Percentiles rank a stretch among this genome's conserved stretches.
Conservation (phyloP, 495 filamentous ascomycete species). For the Penicillium arizonense region DNA sequence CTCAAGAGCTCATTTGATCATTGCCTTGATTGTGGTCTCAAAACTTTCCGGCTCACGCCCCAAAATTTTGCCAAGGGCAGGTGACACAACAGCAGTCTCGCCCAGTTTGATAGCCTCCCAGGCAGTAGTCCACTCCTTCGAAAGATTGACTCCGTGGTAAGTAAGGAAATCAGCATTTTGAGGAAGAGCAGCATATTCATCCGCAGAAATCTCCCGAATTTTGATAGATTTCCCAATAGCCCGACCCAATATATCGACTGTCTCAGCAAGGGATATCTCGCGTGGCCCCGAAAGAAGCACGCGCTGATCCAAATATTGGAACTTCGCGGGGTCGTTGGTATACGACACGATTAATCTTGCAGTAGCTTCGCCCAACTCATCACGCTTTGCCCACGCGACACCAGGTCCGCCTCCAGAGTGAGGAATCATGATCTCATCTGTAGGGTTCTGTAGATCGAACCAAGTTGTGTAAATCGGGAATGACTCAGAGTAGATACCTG, state of each 20-base stretch:
- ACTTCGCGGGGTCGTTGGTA: constrained; percentile 10
- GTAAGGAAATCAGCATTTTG: constrained; percentile 29
- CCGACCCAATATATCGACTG: constrained; percentile 33
- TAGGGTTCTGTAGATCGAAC: constrained; percentile 39
- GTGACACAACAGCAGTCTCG: constrained; percentile 36
- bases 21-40: constrained; percentile 24
- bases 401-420: constrained; percentile 46
- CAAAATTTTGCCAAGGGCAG: constrained; percentile 31
- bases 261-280: constrained; percentile 38
- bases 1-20: constrained; percentile 4
- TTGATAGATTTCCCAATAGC: constrained; percentile 25
- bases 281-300: constrained; percentile 41
- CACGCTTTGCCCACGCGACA: constrained; percentile 51
- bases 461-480: constrained; percentile 69
- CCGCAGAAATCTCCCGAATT: constrained; percentile 36
- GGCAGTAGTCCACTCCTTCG: constrained; percentile 36
- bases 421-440: constrained; percentile 46
- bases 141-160: constrained; percentile 26
- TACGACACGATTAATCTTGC: constrained; percentile 40
- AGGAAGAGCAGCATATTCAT: constrained; percentile 38
- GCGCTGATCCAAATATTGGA: constrained; percentile 31
- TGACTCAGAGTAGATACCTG: constrained; percentile 66
- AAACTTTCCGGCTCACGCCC: constrained; percentile 39
- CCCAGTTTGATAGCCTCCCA: constrained; percentile 44
- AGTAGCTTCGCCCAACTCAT: constrained; percentile 49